Base-by-base conservation (phyloP, 352 stramenopile species). In the Phytophthora cryptogea region DNA sequence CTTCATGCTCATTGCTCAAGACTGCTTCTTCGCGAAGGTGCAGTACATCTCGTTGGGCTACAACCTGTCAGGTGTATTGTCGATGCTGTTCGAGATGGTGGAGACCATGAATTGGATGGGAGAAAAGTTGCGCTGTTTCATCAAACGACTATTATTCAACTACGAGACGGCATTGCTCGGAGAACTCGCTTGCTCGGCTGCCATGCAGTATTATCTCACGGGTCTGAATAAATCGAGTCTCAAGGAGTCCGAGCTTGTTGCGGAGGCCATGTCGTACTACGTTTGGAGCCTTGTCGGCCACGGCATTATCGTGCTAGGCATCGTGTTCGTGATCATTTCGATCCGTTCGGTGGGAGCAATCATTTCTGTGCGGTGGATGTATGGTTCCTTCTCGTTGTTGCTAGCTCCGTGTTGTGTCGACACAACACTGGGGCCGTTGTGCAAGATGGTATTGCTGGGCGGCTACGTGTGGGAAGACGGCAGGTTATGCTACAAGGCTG, bases 31-130 rank as follows among this genome's bases (percentile, higher is more conserved):
- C 8, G 66, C 66, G 1, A 74, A 74, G 23, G 50, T 74, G 10
- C 66, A 74, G 42, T 74, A 74, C 16, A 66, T 74, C 14, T 74
- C 66, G 0, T 36, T 74, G 7, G 66, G 66, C 13, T 74, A 74
- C 46, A 74, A 74, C 28, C 37, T 73, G 37, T 54, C 65, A 3
- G 54, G 65, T 3, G 40, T 73, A 16, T 23, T 69, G 8, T 69
- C 65, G 26, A 61, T 69, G 37, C 17, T 73, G 27, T 69, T 73
- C n/a, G 65, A 73, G 13, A 55, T 69, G 46, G 48, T 69, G 1
- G 48, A 73, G 31, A 50, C 59, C 0, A 73, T 64, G 52, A 59
- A 66, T 20, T 63, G 53, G 59, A 68, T 69, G 44, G 14, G 45
- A 0, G 59, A 73, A 20, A 60, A 57, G 8, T 4, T 50, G 13